These are phyloP conservation scores for Eutrema yunnanense DNA, from an alignment of 345 rosid species.

Conservation along the genomic window DNA sequence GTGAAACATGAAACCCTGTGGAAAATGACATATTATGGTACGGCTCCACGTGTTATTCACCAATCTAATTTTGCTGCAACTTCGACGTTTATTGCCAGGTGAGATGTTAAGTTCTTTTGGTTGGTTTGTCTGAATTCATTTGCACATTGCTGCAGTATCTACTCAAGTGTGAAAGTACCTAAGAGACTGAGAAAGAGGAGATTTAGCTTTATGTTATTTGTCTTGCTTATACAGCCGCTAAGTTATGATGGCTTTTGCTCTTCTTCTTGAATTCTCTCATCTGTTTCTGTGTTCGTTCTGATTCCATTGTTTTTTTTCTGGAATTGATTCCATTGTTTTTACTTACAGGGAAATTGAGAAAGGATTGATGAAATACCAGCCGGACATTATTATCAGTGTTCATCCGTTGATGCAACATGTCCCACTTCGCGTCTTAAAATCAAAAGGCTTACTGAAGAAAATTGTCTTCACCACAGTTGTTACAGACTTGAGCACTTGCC, in stretches of 20 bases:
- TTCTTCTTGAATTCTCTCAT: not conserved
- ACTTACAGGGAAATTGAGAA: conserved; percentile 75
- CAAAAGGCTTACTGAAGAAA: conserved; percentile 81
- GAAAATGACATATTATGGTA: conserved; percentile 89
- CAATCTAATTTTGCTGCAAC: conserved; percentile 97
- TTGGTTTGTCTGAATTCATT: not conserved
- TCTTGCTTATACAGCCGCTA: not conserved
- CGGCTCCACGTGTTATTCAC: conserved; percentile 81
- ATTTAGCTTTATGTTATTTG: not conserved
- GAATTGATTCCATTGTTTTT: conserved; percentile 11
- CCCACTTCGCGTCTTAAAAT: conserved; percentile 86
- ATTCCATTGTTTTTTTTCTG: conserved; percentile 8
- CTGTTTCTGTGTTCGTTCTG: conserved; percentile 5
- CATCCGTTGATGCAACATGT: conserved; percentile 99
- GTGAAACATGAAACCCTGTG: conserved; percentile 90
- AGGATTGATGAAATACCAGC: conserved; percentile 97
- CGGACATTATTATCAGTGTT: conserved; percentile 90
- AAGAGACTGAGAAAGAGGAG: not conserved
- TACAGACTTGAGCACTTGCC: conserved; percentile 96
- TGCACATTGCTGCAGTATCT: not conserved
- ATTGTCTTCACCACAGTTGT: conserved; percentile 89
- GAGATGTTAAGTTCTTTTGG: conserved; percentile 28
- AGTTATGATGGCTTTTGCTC: not conserved
- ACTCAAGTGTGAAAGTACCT: not conserved
- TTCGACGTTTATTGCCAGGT: conserved; percentile 93